These are phyloP conservation scores for Phoma sp. DNA, from an alignment of 2,329 filamentous ascomycete genomes.

Conservation along the genomic window DNA sequence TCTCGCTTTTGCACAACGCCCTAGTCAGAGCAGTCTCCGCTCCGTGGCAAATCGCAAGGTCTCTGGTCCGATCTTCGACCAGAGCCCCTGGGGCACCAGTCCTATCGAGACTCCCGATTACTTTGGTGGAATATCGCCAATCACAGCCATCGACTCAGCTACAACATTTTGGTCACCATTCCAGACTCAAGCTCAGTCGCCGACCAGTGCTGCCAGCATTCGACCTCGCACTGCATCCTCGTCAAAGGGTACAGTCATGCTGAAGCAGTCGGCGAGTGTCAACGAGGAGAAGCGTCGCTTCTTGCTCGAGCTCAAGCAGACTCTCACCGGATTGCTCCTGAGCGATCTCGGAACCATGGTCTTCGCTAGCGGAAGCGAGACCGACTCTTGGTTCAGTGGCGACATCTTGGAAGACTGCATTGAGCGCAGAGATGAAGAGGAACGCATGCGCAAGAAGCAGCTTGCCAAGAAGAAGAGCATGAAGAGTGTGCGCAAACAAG, in stretches of 20 bases:
- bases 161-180: conserved; percentile 92
- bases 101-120: conserved; percentile 73
- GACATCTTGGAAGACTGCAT: conserved; percentile 59
- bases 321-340: conserved; percentile 80
- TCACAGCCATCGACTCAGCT: conserved; percentile 74
- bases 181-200: conserved; percentile 69
- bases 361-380: conserved; percentile 89
- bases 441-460: conserved; percentile 47
- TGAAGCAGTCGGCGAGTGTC: conserved; percentile 60
- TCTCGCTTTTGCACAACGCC: conserved; percentile 56
- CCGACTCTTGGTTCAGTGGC: conserved; percentile 80
- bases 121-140: conserved; percentile 71
- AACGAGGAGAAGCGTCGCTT: conserved; percentile 79
- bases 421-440: conserved; percentile 49
- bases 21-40: conserved; percentile 64
- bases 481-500: conserved; percentile 60
- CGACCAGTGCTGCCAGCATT: conserved; percentile 65
- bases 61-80: conserved; percentile 74
- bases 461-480: conserved; percentile 60
- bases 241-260: conserved; percentile 69
- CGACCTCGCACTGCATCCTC: conserved; percentile 71
- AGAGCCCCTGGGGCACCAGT: conserved; percentile 68
- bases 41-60: conserved; percentile 66
- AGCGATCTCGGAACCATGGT: conserved; percentile 89
- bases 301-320: conserved; percentile 76